These are phyloP conservation scores for Sphagnurus paluster DNA, from an alignment of 1,284 basidiomycete genomes.

Conservation along the genomic window DNA sequence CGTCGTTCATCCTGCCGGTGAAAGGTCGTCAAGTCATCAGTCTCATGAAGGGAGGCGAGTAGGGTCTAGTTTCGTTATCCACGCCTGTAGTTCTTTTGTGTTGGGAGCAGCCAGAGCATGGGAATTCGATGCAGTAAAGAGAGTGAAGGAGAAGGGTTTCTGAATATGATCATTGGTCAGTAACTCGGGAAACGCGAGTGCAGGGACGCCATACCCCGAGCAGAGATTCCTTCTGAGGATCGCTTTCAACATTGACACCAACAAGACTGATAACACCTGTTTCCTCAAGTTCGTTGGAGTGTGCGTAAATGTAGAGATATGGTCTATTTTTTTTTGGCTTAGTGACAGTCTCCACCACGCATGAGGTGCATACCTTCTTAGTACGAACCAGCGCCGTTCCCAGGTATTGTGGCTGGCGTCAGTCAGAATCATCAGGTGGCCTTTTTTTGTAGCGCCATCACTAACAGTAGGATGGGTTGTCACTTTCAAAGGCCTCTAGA, in stretches of 20 bases:
- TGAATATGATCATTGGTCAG: slow-evolving; percentile 31
- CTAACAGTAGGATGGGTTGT: slow-evolving; percentile 37
- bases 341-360: not conserved
- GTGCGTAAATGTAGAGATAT: slow-evolving; percentile 85
- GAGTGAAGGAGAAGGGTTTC: slow-evolving; percentile 84
- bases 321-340: slow-evolving; percentile 52
- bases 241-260: slow-evolving; percentile 84
- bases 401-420: slow-evolving; percentile 82
- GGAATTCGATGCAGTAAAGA: slow-evolving; percentile 89
- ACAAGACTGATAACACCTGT: slow-evolving; percentile 81
- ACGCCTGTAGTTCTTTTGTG: slow-evolving; percentile 78
- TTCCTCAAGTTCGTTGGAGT: slow-evolving; percentile 83
- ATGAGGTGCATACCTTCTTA: slow-evolving; percentile 63
- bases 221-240: slow-evolving; percentile 83
- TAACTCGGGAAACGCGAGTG: slow-evolving; percentile 2
- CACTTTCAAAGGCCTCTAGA: not conserved
- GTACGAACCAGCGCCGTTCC: slow-evolving; percentile 85
- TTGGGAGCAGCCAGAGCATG: slow-evolving; percentile 83
- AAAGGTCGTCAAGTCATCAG: slow-evolving; percentile 9
- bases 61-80: slow-evolving; percentile 81
- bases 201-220: slow-evolving; percentile 66
- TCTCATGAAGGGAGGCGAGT: slow-evolving; percentile 55
- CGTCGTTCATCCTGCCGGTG: slow-evolving; percentile 3
- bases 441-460: slow-evolving; percentile 83
- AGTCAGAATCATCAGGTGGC: slow-evolving; percentile 75